Base-by-base conservation (phyloP, 441 rosid genomes). In the Gossypium trilobum region DNA sequence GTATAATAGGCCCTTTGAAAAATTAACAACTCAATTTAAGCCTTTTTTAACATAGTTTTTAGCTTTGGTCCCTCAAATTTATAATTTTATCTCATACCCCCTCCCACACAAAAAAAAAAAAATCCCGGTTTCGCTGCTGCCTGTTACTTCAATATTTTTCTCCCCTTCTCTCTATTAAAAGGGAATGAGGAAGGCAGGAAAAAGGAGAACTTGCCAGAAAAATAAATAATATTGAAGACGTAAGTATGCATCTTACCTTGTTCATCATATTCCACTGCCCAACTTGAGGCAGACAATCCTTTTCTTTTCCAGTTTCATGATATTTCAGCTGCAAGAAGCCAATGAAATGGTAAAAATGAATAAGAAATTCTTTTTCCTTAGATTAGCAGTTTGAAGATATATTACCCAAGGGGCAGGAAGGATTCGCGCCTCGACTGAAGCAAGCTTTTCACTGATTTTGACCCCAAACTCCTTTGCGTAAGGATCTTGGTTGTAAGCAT, bases 261-360 rank as follows among this genome's bases (percentile, higher is more conserved):
- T 95, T 95, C 97, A 95, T 89, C 99, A 95, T 95, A 79, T 92
- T 95, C 99, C 99, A 95, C 65, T 95, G 99, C 71, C 99, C 99
- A 7, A 95, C 97, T 78, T 95, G 99, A 0, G 99, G 99, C 70
- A 95, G 82, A 56, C 97, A 95, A 75, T 95, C 97, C 82, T 91
- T 95, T 75, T 95, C 99, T 77, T 88, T 95, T 42, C 99, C 99
- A 50, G 92, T 90, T 79, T 95, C 99, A 19, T 92, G 97, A 82
- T 95, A 95, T 79, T 95, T 95, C 69, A 95, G 91, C 99, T 95
- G 87, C 77, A 82, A 42, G 33, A 44, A 48, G 63, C 7, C 13
- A 56, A 61, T 75, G 36, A 81, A 70, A 71, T 19, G 59, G 73
- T 22, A 36, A 54, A 58, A 16, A 52, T 50, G 59, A 74, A 56